Evolutionary conservation across 116 monocot genomes (phyloP).

Genomic region (Iris pallida): DNA sequence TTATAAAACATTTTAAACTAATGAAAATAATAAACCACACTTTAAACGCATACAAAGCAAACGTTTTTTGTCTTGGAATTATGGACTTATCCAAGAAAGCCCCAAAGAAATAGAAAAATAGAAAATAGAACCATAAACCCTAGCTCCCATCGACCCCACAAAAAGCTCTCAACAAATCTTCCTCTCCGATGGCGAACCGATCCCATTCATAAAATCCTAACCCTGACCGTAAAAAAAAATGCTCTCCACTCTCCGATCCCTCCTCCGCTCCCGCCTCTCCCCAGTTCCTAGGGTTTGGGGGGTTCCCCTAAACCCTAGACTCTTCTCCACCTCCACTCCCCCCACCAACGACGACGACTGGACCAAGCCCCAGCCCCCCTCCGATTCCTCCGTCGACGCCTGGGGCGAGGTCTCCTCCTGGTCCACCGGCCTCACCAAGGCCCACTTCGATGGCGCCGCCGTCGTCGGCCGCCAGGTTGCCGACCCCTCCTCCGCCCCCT

Average conservation of each 20-base stretch:
- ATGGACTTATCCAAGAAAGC: too few species aligned
- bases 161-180: too few species aligned
- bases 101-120: too few species aligned
- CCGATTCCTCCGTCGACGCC: constrained; percentile 21
- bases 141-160: too few species aligned
- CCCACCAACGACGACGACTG: constrained; percentile 4
- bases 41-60: too few species aligned
- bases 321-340: constrained; percentile 6
- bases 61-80: too few species aligned
- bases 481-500: not conserved
- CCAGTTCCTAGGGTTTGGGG: not conserved
- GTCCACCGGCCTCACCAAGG: constrained; percentile 76
- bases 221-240: not conserved
- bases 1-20: too few species aligned
- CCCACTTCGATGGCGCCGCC: constrained; percentile 73
- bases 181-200: too few species aligned
- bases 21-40: too few species aligned
- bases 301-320: constrained; percentile 2
- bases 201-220: not conserved
- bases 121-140: too few species aligned
- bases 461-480: constrained; percentile 34
- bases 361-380: not conserved
- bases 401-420: constrained; percentile 70
- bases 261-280: constrained; percentile 3
- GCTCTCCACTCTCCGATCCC: constrained; percentile 11